These are phyloP conservation scores for Fusarium xyrophilum DNA, from an alignment of 2,329 filamentous ascomycete species.

Conservation along the genomic window DNA sequence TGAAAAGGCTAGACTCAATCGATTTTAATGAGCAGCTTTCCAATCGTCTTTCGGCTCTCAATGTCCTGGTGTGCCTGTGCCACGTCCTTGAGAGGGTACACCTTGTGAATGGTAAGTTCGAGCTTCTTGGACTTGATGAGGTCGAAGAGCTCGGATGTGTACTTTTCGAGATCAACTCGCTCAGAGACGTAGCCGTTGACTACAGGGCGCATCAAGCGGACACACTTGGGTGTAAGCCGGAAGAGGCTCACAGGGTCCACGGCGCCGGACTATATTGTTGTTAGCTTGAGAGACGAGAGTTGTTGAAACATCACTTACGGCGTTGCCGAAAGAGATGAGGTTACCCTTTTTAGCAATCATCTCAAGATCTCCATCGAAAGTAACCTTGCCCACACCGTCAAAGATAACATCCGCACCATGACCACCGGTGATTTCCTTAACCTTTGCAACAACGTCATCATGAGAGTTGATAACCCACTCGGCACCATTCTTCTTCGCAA, in stretches of 20 bases:
- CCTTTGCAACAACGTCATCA: constrained; percentile 64
- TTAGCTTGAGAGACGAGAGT: constrained; percentile 9
- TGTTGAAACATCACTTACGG: constrained; percentile 54
- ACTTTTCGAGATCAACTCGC: constrained; percentile 73
- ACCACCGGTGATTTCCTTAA: constrained; percentile 73
- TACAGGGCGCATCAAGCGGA: constrained; percentile 76
- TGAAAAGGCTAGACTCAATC: constrained; percentile 46
- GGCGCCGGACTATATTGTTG: constrained; percentile 62
- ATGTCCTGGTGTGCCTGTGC: constrained; percentile 77
- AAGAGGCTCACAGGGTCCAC: constrained; percentile 70
- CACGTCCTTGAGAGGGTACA: constrained; percentile 78
- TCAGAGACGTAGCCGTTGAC: constrained; percentile 74
- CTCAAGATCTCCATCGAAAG: constrained; percentile 80
- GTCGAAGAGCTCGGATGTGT: constrained; percentile 74
- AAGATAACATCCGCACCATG: constrained; percentile 80
- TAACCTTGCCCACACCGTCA: constrained; percentile 84
- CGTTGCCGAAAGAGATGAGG: constrained; percentile 82
- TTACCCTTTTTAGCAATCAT: constrained; percentile 78
- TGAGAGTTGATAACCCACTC: constrained; percentile 74
- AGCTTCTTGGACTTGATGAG: constrained; percentile 74
- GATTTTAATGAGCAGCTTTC: constrained; percentile 79
- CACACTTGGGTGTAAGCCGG: constrained; percentile 74
- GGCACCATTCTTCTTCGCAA: constrained; percentile 75
- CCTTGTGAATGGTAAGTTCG: constrained; percentile 75
- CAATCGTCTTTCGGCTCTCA: constrained; percentile 81